These are phyloP conservation scores for Pseudogymnoascus destructans DNA, from an alignment of 2,329 filamentous ascomycete species.

Conservation along the genomic window DNA sequence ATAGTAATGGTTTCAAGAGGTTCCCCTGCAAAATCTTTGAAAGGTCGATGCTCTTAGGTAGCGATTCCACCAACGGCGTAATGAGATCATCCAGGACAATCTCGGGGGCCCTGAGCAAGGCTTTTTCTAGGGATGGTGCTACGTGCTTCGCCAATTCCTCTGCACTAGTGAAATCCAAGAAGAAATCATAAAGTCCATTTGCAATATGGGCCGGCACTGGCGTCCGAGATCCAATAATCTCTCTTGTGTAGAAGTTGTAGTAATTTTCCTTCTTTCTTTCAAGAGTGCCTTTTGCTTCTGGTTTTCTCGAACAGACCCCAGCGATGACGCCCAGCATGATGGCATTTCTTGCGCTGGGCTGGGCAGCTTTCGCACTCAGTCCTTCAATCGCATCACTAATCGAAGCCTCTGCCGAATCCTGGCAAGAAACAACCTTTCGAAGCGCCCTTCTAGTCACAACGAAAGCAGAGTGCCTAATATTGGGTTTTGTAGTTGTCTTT, in stretches of 20 bases:
- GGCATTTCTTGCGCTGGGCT: constrained; percentile 56
- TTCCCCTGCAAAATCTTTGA: constrained; percentile 58
- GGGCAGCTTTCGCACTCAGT: constrained; percentile 54
- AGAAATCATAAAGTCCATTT: constrained; percentile 68
- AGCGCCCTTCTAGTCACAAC: constrained; percentile 69
- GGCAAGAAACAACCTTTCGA: constrained; percentile 55
- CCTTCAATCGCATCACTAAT: constrained; percentile 49
- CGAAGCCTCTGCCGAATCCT: constrained; percentile 20
- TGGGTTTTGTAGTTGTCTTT: constrained; percentile 46
- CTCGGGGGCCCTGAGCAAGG: constrained; percentile 77
- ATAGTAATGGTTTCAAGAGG: constrained; percentile 74
- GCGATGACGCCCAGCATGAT: constrained; percentile 74
- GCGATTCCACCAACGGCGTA: constrained; percentile 54
- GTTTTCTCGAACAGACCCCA: constrained; percentile 67
- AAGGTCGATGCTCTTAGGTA: constrained; percentile 62
- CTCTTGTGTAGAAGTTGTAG: constrained; percentile 71
- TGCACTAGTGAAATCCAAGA: constrained; percentile 55
- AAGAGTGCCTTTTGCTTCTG: constrained; percentile 47
- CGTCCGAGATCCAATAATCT: constrained; percentile 68
- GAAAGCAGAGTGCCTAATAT: constrained; percentile 59
- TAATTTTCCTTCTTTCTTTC: constrained; percentile 56
- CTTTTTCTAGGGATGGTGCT: constrained; percentile 75
- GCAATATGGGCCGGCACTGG: constrained; percentile 60
- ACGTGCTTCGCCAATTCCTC: constrained; percentile 67
- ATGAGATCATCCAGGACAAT: constrained; percentile 72